These are phyloP conservation scores for Elsinoe australis DNA, from an alignment of 2,329 filamentous ascomycete species.

Conservation along the genomic window DNA sequence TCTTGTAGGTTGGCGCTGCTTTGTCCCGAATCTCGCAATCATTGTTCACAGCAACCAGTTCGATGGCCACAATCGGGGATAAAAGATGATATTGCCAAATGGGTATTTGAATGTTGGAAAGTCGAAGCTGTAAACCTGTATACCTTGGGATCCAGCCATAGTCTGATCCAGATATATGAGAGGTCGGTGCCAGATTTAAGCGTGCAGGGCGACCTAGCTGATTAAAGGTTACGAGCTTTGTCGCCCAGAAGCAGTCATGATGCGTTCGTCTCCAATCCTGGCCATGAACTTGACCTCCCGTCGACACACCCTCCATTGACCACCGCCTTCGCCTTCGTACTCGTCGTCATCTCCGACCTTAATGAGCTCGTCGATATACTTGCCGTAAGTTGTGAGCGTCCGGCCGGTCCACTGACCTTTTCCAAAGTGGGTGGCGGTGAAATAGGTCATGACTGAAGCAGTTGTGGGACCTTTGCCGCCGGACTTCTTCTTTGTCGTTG, in stretches of 20 bases:
- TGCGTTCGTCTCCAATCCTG: constrained; percentile 30
- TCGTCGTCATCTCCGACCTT: constrained; percentile 23
- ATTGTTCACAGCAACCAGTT: neutral
- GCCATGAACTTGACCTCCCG: constrained; percentile 34
- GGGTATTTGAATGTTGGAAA: too few relatives aligned
- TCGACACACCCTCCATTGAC: constrained; percentile 34
- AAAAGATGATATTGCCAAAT: too few relatives aligned
- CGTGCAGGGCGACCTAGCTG: too few relatives aligned
- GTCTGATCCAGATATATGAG: too few relatives aligned
- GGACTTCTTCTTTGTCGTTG: constrained; percentile 18
- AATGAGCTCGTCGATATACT: constrained; percentile 35
- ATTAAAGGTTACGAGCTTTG: constrained; percentile 5
- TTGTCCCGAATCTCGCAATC: neutral
- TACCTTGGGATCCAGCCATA: too few relatives aligned
- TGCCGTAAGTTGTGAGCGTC: constrained; percentile 37
- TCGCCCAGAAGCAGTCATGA: constrained; percentile 23
- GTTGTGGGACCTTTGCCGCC: constrained; percentile 23
- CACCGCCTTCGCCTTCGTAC: constrained; percentile 28
- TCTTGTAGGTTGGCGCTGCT: too few relatives aligned
- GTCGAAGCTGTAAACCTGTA: too few relatives aligned
- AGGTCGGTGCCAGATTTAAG: too few relatives aligned
- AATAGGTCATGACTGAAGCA: constrained; percentile 36
- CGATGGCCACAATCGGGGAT: too few relatives aligned
- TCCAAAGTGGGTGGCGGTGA: constrained; percentile 38
- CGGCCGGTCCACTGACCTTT: constrained; percentile 37